Percentiles rank a stretch among this genome's conserved stretches.
Conservation (phyloP, 2,329 filamentous ascomycete species). For the Alternaria atra region DNA sequence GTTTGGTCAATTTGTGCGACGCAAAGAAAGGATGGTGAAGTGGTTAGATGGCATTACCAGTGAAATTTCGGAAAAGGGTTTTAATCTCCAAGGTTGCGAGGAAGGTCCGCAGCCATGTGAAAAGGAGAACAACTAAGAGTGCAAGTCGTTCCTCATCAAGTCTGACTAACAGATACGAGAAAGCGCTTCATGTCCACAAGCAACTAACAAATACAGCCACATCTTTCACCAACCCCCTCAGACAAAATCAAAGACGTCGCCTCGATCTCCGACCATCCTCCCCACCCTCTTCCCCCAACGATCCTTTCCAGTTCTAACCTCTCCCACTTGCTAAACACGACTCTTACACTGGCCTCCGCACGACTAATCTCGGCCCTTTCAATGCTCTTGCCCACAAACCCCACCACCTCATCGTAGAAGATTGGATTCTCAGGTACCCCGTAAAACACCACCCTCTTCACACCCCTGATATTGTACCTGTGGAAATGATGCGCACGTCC, state of each 20-base stretch:
- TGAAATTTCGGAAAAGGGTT: too few relatives aligned
- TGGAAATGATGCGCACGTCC: conserved; percentile 97
- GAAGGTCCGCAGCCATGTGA: too few relatives aligned
- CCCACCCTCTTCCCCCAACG: conserved; percentile 82
- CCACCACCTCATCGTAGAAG: conserved; percentile 81
- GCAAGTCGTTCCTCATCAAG: too few relatives aligned
- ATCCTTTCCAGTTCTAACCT: conserved; percentile 86
- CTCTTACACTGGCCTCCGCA: conserved; percentile 61
- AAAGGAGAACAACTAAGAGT: too few relatives aligned
- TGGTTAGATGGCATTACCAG: too few relatives aligned
- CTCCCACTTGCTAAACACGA: conserved; percentile 88
- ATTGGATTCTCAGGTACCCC: conserved; percentile 86
- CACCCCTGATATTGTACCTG: conserved; percentile 82
- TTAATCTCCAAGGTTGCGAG: too few relatives aligned
- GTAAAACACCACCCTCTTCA: conserved; percentile 87
- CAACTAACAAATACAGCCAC: too few relatives aligned
- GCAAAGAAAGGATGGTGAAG: too few relatives aligned
- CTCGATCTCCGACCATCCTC: conserved; percentile 82
- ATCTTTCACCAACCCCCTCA: too few relatives aligned
- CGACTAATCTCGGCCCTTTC: conserved; percentile 66
- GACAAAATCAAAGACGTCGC: conserved; percentile 95
- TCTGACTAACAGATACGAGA: too few relatives aligned
- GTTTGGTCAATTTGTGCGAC: too few relatives aligned
- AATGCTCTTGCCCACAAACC: conserved; percentile 65
- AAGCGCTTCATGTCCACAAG: too few relatives aligned